Conservation (phyloP, 257 asterid species). For the Nicotiana otophora region DNA sequence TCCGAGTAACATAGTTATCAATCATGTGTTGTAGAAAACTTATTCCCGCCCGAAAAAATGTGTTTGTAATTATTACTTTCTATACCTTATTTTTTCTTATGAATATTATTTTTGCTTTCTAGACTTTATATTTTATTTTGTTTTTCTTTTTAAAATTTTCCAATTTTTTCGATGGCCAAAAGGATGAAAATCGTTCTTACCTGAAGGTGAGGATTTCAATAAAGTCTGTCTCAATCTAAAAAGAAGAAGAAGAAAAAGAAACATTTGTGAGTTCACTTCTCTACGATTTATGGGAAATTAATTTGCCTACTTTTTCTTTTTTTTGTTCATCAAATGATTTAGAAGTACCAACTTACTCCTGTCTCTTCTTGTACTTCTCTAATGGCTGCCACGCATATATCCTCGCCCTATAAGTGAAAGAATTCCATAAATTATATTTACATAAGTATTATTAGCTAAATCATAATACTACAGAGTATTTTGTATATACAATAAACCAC, state of each 20-base stretch:
- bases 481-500: not conserved
- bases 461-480: not conserved
- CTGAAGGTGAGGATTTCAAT: conserved; percentile 76
- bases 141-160: too few species aligned
- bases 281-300: not conserved
- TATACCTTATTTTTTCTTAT: not conserved
- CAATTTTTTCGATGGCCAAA: not conserved
- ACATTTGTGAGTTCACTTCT: too few species aligned
- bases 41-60: not conserved
- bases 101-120: too few species aligned
- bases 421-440: not conserved
- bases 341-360: conserved; percentile 49
- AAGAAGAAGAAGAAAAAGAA: not conserved
- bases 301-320: not conserved
- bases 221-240: conserved; percentile 73
- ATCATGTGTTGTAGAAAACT: not conserved
- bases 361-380: conserved; percentile 97
- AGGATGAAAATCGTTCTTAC: conserved; percentile 22
- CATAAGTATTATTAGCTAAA: not conserved
- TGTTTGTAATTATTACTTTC: not conserved
- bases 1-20: too few species aligned
- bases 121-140: too few species aligned
- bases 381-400: conserved; percentile 76
- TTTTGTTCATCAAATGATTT: not conserved
- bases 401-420: conserved; percentile 57